These are phyloP conservation scores for Nemania bipapillata DNA, from an alignment of 2,329 filamentous ascomycete species.

Conservation along the genomic window DNA sequence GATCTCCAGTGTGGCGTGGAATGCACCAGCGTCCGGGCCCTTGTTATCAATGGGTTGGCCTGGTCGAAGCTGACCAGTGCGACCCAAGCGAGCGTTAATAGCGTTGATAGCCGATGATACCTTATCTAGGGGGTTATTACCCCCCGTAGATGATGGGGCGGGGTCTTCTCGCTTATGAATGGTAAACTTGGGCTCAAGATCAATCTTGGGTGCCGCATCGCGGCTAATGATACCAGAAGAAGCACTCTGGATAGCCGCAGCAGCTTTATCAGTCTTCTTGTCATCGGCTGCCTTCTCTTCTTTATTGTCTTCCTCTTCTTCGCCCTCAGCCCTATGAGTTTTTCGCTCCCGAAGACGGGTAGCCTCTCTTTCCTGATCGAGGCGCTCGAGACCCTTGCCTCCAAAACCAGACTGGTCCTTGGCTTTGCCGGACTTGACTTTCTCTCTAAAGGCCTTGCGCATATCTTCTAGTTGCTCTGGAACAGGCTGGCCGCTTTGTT, in stretches of 20 bases:
- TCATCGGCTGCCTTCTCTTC: slow-evolving; percentile 77
- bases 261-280: slow-evolving; percentile 75
- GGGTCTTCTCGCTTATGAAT: slow-evolving; percentile 76
- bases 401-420: slow-evolving; percentile 92
- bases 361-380: slow-evolving; percentile 90
- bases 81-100: slow-evolving; percentile 90
- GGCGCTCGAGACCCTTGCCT: slow-evolving; percentile 89
- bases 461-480: slow-evolving; percentile 75
- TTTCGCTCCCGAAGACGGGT: slow-evolving; percentile 87
- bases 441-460: slow-evolving; percentile 81
- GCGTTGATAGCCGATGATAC: slow-evolving; percentile 89
- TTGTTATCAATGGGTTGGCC: slow-evolving; percentile 98
- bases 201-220: slow-evolving; percentile 59
- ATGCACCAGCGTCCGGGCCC: slow-evolving; percentile 94
- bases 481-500: slow-evolving; percentile 86
- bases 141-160: slow-evolving; percentile 54
- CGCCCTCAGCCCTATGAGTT: slow-evolving; percentile 87
- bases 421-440: slow-evolving; percentile 91
- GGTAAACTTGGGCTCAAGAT: slow-evolving; percentile 69
- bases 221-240: slow-evolving; percentile 67
- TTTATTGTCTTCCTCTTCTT: slow-evolving; percentile 78
- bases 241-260: slow-evolving; percentile 72
- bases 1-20: slow-evolving; percentile 97
- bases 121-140: slow-evolving; percentile 79
- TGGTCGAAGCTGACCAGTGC: slow-evolving; percentile 86